Evolutionary conservation across 2,329 filamentous ascomycete species (phyloP).

Genomic region (Cordyceps tenuipes): DNA sequence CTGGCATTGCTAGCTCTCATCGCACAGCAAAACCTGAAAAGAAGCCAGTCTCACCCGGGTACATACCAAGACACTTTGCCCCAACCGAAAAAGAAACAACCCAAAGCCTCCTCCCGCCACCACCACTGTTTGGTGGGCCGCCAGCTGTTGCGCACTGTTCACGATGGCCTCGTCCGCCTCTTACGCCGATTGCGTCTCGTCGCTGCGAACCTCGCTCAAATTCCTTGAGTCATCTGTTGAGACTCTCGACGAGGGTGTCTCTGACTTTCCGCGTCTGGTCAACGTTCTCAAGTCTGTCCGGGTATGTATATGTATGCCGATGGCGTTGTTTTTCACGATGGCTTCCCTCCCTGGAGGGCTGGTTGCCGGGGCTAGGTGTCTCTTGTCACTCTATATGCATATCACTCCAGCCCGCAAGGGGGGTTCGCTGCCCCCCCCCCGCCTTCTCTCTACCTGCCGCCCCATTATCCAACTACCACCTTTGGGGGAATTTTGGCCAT

Average conservation of each 20-base stretch:
- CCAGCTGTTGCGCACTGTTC: constrained; percentile 3
- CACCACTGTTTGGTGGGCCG: constrained; percentile 7
- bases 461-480: background rate
- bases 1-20: background rate
- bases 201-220: constrained; percentile 50
- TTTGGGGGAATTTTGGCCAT: background rate
- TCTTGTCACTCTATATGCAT: background rate
- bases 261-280: constrained; percentile 49
- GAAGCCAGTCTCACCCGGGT: background rate
- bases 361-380: background rate
- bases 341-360: background rate
- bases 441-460: background rate
- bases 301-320: constrained; percentile 36
- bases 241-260: constrained; percentile 46
- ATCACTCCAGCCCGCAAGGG: background rate
- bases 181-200: constrained; percentile 51
- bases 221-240: constrained; percentile 53
- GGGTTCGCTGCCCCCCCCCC: background rate
- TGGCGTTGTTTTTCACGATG: constrained; percentile 9
- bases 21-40: background rate
- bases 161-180: constrained; percentile 23
- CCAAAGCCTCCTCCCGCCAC: constrained; percentile 3
- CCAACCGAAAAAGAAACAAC: background rate
- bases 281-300: constrained; percentile 50
- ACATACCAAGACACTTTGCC: background rate